These are phyloP conservation scores for Phytophthora sojae DNA, from an alignment of 352 stramenopile species.

Conservation along the genomic window DNA sequence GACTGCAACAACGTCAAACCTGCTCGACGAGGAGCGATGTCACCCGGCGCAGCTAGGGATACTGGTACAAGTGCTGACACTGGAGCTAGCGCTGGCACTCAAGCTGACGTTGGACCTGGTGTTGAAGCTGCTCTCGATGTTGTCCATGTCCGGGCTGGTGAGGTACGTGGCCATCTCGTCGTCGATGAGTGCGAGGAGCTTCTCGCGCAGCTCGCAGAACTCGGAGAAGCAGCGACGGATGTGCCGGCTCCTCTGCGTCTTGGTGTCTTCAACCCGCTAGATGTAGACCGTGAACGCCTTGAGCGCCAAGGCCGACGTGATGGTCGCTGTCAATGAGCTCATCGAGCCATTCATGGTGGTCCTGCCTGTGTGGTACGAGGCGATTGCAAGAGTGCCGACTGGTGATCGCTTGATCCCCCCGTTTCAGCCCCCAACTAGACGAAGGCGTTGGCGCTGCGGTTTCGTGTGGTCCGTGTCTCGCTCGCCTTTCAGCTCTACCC, in stretches of 20 bases:
- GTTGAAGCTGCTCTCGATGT: constrained; percentile 27
- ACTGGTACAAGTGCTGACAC: constrained; percentile 23
- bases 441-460: constrained; percentile 10
- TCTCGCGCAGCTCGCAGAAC: constrained; percentile 77
- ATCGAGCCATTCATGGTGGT: constrained; percentile 50
- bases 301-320: constrained; percentile 72
- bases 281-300: constrained; percentile 85
- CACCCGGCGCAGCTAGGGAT: too few relatives aligned
- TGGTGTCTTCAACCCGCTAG: constrained; percentile 60
- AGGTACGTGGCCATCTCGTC: constrained; percentile 45
- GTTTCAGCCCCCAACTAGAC: background rate
- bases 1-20: too few relatives aligned
- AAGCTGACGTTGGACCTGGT: constrained; percentile 10
- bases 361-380: constrained; percentile 10
- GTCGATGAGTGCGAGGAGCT: constrained; percentile 69
- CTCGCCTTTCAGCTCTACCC: constrained; percentile 19
- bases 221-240: constrained; percentile 78
- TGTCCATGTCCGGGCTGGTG: constrained; percentile 27
- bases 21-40: too few relatives aligned
- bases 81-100: constrained; percentile 20
- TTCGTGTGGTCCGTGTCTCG: constrained; percentile 21
- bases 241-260: constrained; percentile 59
- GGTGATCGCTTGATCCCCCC: background rate
- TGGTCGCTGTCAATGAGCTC: constrained; percentile 59
- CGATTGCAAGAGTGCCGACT: constrained; percentile 28